These are phyloP conservation scores for Toxicodendron radicans DNA, from an alignment of 345 rosid species.

Conservation along the genomic window DNA sequence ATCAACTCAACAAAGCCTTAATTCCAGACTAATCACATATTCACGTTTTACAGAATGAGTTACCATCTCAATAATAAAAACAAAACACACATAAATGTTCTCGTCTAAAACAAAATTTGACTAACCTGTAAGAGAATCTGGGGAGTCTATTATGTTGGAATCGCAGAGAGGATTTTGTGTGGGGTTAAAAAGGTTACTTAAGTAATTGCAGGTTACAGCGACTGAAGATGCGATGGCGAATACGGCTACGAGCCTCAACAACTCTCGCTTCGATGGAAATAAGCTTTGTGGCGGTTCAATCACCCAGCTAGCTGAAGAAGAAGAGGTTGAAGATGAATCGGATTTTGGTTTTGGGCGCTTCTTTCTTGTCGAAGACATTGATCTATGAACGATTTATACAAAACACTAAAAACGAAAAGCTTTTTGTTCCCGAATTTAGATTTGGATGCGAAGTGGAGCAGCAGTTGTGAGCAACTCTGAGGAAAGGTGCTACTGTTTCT, in stretches of 20 bases:
- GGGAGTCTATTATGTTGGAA: conserved; percentile 27
- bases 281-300: conserved; percentile 65
- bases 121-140: conserved; percentile 51
- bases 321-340: conserved; percentile 24
- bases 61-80: neutral
- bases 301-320: conserved; percentile 25
- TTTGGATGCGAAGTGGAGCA: neutral
- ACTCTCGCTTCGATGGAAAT: conserved; percentile 71
- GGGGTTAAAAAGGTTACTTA: conserved; percentile 38
- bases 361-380: conserved; percentile 43
- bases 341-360: conserved; percentile 44
- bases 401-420: neutral
- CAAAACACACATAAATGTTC: no score
- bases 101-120: neutral
- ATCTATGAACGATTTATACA: neutral
- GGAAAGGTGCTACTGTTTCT: neutral
- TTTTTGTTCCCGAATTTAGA: neutral
- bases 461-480: neutral
- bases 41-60: neutral
- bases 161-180: conserved; percentile 64
- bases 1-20: neutral
- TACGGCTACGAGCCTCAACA: conserved; percentile 47
- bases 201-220: conserved; percentile 60
- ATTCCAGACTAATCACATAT: neutral
- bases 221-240: conserved; percentile 61